Percentiles rank a stretch among this genome's conserved stretches.
Evolutionary conservation across 2,329 filamentous ascomycete genomes (phyloP).

Genomic region (Aspergillus fumigatiaffinis): DNA sequence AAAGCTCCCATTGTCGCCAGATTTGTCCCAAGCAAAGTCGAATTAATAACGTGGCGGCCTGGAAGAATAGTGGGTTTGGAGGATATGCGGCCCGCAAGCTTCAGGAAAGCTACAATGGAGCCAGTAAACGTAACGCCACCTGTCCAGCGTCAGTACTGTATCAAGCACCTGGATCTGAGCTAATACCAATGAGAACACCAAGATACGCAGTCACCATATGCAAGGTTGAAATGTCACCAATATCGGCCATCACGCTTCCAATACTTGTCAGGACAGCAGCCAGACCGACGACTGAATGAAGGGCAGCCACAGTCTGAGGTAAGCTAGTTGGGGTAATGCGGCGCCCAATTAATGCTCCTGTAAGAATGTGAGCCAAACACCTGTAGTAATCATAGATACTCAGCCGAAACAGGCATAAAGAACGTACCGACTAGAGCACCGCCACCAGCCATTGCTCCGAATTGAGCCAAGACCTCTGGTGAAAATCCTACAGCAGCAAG

Average conservation of each 20-base stretch:
- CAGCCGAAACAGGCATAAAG: not conserved
- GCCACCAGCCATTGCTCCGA: conserved; percentile 68
- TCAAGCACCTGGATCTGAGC: not conserved
- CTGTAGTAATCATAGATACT: not conserved
- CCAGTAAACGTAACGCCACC: conserved; percentile 84
- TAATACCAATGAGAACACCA: conserved; percentile 71
- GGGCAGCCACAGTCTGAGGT: conserved; percentile 81
- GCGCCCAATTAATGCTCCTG: conserved; percentile 71
- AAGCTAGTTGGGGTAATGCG: conserved; percentile 84
- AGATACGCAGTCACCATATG: conserved; percentile 84
- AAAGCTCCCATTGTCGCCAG: conserved; percentile 81
- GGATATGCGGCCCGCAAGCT: conserved; percentile 77
- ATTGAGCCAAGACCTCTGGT: conserved; percentile 73
- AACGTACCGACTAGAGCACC: conserved; percentile 60
- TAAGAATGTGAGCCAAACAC: conserved; percentile 10
- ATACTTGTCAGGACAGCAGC: conserved; percentile 86
- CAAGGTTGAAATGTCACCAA: conserved; percentile 67
- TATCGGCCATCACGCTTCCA: conserved; percentile 74
- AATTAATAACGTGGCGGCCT: conserved; percentile 72
- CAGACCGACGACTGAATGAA: conserved; percentile 86
- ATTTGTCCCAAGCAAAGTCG: conserved; percentile 69
- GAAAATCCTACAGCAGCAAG: conserved; percentile 77
- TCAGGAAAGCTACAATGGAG: conserved; percentile 83
- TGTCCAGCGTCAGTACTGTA: conserved; percentile 6
- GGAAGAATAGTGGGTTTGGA: conserved; percentile 70